Conservation (phyloP, 352 stramenopile species). For the Phytopythium delawarense region DNA sequence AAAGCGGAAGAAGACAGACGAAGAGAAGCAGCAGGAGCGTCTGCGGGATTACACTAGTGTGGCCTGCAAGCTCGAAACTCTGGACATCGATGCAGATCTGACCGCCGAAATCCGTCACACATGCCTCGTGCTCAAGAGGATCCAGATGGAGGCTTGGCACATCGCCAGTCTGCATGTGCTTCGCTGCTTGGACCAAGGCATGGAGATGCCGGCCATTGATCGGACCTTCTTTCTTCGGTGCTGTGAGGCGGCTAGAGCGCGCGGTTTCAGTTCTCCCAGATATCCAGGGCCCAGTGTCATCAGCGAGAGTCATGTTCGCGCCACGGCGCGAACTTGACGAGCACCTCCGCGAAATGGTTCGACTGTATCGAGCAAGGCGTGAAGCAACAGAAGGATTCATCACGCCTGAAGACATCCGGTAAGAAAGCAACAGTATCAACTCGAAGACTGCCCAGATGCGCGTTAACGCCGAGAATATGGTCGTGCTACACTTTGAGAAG, state of each 20-base stretch:
- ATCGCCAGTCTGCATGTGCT: constrained; percentile 17
- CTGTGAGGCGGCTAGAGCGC: constrained; percentile 1
- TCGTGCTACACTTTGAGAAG: constrained; percentile 9
- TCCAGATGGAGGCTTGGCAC: constrained; percentile 19
- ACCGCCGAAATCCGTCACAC: constrained; percentile 10
- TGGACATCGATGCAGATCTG: constrained; percentile 9
- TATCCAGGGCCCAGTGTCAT: no score
- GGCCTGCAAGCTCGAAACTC: constrained; percentile 11
- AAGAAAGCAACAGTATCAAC: neutral
- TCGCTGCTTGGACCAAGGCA: constrained; percentile 9
- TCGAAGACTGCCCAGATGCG: neutral
- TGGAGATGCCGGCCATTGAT: constrained; percentile 9
- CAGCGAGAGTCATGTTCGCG: neutral
- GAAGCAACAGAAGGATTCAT: neutral
- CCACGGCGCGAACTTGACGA: neutral
- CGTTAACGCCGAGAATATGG: constrained; percentile 8
- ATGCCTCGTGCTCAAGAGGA: constrained; percentile 11
- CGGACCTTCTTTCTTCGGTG: constrained; percentile 12
- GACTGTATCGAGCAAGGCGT: constrained; percentile 6
- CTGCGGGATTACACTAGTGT: constrained; percentile 7
- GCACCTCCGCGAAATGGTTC: constrained; percentile 6
- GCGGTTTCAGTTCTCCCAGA: no score
- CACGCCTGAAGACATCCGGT: neutral
- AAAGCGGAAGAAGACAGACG: constrained; percentile 4
- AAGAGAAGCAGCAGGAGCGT: constrained; percentile 7